phyloP scores from a whole-genome alignment of 352 stramenopile genomes.

The Pythium coloratum region DNA sequence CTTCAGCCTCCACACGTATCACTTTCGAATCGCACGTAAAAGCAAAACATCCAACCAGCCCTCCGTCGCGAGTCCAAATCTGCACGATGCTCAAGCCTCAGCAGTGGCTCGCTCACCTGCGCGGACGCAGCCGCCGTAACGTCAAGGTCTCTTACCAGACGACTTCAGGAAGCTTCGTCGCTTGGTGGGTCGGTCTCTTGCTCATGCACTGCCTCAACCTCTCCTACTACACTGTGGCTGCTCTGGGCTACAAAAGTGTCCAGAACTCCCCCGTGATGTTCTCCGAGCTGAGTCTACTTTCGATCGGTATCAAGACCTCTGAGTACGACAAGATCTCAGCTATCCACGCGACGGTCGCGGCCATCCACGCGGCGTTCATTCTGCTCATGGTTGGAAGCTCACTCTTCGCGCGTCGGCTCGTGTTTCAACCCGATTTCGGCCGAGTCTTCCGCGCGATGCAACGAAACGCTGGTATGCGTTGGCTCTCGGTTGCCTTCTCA shows the following conservation, averaged over 20 bases:
- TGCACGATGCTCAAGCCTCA: too few species aligned
- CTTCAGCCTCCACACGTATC: too few species aligned
- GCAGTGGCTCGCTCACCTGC: too few species aligned
- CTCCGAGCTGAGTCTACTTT: background rate
- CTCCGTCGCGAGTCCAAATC: too few species aligned
- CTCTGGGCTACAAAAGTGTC: background rate
- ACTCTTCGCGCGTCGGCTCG: background rate
- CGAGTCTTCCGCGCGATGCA: background rate
- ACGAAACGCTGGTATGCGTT: too few species aligned
- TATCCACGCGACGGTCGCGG: background rate
- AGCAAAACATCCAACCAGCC: too few species aligned
- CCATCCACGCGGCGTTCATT: slow-evolving; percentile 1
- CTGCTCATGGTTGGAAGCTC: background rate
- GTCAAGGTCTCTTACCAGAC: too few species aligned
- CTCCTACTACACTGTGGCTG: background rate
- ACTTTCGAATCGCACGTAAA: too few species aligned
- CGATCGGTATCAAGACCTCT: background rate
- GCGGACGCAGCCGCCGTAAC: too few species aligned
- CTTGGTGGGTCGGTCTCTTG: slow-evolving; percentile 3
- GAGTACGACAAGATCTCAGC: background rate
- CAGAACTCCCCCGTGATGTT: background rate
- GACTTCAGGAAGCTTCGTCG: background rate
- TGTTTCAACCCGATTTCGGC: background rate
- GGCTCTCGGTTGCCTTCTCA: background rate
- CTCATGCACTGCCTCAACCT: background rate